Base-by-base conservation (phyloP, 2,329 filamentous ascomycete species). In the Xylaria sp. region DNA sequence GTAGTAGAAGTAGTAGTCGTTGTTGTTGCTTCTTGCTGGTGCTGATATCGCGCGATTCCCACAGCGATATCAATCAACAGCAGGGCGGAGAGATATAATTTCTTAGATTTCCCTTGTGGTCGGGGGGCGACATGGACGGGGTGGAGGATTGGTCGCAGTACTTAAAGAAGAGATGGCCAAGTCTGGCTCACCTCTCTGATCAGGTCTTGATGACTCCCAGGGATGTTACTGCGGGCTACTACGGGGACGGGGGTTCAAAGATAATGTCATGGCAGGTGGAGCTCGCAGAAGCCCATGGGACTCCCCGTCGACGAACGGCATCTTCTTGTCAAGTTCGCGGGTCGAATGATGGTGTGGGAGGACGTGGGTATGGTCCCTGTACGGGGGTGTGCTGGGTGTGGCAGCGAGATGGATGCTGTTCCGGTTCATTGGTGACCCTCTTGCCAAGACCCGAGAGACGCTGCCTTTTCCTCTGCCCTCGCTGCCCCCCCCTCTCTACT, bases 331-430 rank as follows among this genome's bases (percentile, higher is more conserved):
- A 50, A 54, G 54, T 57, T 61, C 49, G 54, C 59, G 56, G 49
- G 52, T 34, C 52, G 50, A 57, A 54, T 62, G 57, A 54, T 61
- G 63, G 61, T 65, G 60, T 63, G 64, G 48, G 56, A 65, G 52
- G 60, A 52, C 59, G 57, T 63, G 57, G 63, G 63, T 60, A 61
- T 56, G 55, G 57, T 59, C 55, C 54, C 49, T 62, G 51, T 56
- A 63, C 50, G 44, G 48, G 47, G 40, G 43, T 56, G 34, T 48
- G 42, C 42, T 50, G 60, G 51, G 57, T 60, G 62, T 56, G 58
- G 57, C 53, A 65, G 65, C 64, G 63, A 65, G 40, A 65, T 64
- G 65, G 65, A 66, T 62, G 63, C 57, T 53, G 61, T 66, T 68
- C 66, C 65, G 63, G 61, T 56, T 56, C 53, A 57, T 56, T 62